Percentiles rank a stretch among this genome's conserved stretches.
These are phyloP conservation scores for Spathaspora sp. DNA, from an alignment of 1,139 yeast species.

Conservation along the genomic window DNA sequence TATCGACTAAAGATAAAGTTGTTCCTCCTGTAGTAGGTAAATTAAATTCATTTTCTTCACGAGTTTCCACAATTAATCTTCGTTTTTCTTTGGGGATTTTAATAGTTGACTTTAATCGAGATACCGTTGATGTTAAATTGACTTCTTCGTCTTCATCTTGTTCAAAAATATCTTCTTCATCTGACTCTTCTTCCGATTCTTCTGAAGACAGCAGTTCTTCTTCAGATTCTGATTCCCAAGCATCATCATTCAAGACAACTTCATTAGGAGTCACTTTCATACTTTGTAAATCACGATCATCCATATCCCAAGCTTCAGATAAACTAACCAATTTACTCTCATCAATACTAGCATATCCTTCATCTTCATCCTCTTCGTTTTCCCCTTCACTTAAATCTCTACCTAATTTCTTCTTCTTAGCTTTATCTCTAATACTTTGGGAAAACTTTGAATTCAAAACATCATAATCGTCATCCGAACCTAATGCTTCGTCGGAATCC, in stretches of 20 bases:
- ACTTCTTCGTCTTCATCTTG: conserved; percentile 29
- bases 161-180: conserved; percentile 15
- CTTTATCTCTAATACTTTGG: conserved; percentile 62
- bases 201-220: conserved; percentile 20
- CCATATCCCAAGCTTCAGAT: conserved; percentile 88
- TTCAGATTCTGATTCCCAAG: conserved; percentile 34
- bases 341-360: conserved; percentile 61
- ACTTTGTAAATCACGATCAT: conserved; percentile 49
- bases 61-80: conserved; percentile 49
- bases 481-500: conserved; percentile 76
- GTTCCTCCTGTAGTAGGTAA: conserved; percentile 56
- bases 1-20: conserved; percentile 68
- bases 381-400: conserved; percentile 13
- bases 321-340: conserved; percentile 73
- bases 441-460: conserved; percentile 65
- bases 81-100: conserved; percentile 39
- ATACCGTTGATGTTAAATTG: conserved; percentile 36
- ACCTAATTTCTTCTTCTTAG: conserved; percentile 33
- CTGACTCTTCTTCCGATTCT: conserved; percentile 22
- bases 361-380: conserved; percentile 31
- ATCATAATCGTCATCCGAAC: conserved; percentile 74
- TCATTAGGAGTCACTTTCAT: conserved; percentile 24
- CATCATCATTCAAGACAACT: conserved; percentile 34
- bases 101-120: conserved; percentile 27
- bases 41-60: conserved; percentile 69